A percentile compares a stretch with the other conserved stretches of the same genome.
Conservation (phyloP, 495 filamentous ascomycete species). For the Thozetella sp. region DNA sequence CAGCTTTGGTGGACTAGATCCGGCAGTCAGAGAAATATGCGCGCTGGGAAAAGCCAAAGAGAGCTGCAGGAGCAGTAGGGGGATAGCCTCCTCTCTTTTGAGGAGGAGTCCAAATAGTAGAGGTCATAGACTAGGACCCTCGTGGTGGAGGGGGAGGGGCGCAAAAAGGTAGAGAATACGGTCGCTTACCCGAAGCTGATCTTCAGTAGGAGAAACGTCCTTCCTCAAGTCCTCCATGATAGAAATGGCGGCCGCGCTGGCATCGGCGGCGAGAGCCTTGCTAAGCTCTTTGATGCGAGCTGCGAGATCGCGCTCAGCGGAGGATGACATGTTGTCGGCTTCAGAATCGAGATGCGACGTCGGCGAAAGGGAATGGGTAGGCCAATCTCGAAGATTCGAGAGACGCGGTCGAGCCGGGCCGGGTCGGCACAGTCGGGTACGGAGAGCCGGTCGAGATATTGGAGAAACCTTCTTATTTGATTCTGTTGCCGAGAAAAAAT, state of each 20-base stretch:
- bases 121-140: too few species aligned
- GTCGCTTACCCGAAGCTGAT: slow-evolving; percentile 74
- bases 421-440: too few species aligned
- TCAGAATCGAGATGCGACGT: background rate
- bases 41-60: background rate
- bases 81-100: too few species aligned
- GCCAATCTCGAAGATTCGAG: too few species aligned
- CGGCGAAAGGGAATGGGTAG: background rate
- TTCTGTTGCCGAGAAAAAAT: too few species aligned
- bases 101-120: too few species aligned
- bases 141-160: too few species aligned
- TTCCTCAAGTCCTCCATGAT: slow-evolving; percentile 78
- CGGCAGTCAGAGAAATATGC: background rate
- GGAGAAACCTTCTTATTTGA: too few species aligned
- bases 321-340: background rate
- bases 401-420: too few species aligned
- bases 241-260: slow-evolving; percentile 7
- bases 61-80: too few species aligned
- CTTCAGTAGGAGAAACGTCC: slow-evolving; percentile 81
- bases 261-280: background rate
- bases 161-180: background rate
- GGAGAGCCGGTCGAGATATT: too few species aligned
- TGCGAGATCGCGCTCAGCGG: background rate
- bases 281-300: slow-evolving; percentile 2
- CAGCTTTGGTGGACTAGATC: slow-evolving; percentile 80